Base-by-base conservation (phyloP, 345 rosid species). In the Euphorbia peplus region DNA sequence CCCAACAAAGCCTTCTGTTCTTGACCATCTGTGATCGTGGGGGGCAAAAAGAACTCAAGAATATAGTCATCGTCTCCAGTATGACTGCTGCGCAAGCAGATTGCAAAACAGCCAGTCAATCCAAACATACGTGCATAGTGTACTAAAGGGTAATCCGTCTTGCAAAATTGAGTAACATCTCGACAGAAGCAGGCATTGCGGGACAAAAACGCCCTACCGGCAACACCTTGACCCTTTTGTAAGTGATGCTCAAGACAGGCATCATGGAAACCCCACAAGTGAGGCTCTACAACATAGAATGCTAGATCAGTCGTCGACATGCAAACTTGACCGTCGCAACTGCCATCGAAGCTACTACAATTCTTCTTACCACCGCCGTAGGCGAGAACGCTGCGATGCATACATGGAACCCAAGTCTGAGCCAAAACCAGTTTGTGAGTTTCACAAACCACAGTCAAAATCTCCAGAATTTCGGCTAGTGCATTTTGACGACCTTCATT, bases 381-480 rank as follows among this genome's bases (percentile, higher is more conserved):
- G 55, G 97, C 87, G 19, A 93, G 78, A 75, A 88, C 90, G 64
- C 85, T 88, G 8, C 96, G 90, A 73, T 91, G 97, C 89, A 83
- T 82, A 83, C 98, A 93, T 21, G 98, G 95, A 47, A 93, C 86
- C 98, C 98, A 93, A 39, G 98, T 93, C 85, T 93, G 98, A 74
- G 98, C 98, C 84, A 93, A 68, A 67, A 97, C 97, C 41, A 93
- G 78, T 70, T 91, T 91, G 73, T 89, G 83, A 18, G 90, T 86
- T 82, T 93, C 98, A 22, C 98, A 91, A 7, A 85, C 84, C 69
- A 83, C 87, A 1, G 97, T 85, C 75, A 91, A 73, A 75, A 93
- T 88, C 92, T 93, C 97, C 76, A 89, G 78, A 75, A 93, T 93
- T 70, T 91, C 97, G 60, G 91, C 86, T 74, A 93, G 75, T 2